Conservation (phyloP, 2,329 filamentous ascomycete species). For the Sclerotinia glacialis region DNA sequence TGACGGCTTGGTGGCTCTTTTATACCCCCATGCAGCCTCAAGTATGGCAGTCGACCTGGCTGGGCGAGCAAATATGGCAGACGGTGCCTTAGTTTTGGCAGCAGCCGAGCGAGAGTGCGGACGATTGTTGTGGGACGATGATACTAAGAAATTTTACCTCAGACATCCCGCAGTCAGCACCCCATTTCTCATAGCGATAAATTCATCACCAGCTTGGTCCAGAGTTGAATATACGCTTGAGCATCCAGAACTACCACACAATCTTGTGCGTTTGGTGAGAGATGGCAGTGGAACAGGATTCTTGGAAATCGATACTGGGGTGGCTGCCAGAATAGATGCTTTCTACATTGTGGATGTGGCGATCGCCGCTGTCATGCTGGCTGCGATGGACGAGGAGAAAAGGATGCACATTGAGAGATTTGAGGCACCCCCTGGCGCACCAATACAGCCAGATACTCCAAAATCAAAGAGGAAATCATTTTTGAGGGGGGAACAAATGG, state of each 20-base stretch:
- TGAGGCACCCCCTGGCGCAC: conserved; percentile 52
- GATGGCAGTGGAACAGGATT: conserved; percentile 59
- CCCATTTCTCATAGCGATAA: conserved; percentile 59
- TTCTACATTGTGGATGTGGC: conserved; percentile 63
- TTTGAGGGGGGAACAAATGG: conserved; percentile 54
- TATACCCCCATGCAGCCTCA: conserved; percentile 65
- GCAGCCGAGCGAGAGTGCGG: conserved; percentile 68
- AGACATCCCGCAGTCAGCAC: conserved; percentile 61
- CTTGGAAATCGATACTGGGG: conserved; percentile 58
- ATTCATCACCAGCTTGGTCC: conserved; percentile 57
- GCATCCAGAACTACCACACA: conserved; percentile 59
- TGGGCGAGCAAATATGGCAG: conserved; percentile 45
- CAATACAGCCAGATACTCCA: conserved; percentile 34
- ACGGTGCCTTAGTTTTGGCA: conserved; percentile 56
- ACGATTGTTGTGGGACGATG: conserved; percentile 68
- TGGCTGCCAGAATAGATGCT: conserved; percentile 57
- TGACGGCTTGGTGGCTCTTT: conserved; percentile 63
- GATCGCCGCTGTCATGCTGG: conserved; percentile 57
- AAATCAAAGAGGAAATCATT: conserved; percentile 27
- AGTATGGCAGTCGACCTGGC: conserved; percentile 56
- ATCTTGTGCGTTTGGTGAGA: conserved; percentile 58
- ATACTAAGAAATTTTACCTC: conserved; percentile 58
- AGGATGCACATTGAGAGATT: conserved; percentile 53
- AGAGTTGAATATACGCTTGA: conserved; percentile 63
- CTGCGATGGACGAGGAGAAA: conserved; percentile 56